These are phyloP conservation scores for Ilyonectria mors-panacis DNA, from an alignment of 2,329 filamentous ascomycete genomes.

Conservation along the genomic window DNA sequence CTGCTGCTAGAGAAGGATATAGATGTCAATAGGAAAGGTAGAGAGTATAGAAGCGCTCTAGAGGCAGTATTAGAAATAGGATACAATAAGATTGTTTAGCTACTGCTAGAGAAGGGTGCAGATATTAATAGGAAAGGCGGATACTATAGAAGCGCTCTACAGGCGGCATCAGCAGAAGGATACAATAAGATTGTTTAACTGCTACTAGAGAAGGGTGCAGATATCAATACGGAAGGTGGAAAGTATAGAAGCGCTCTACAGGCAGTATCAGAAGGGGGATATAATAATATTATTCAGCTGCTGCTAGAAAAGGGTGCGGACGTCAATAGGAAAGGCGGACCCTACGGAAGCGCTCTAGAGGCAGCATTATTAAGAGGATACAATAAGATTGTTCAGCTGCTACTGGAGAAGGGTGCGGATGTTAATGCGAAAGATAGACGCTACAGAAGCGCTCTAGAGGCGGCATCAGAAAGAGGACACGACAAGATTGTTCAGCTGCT, in stretches of 20 bases:
- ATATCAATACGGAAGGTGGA: neutral
- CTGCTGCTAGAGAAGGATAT: neutral
- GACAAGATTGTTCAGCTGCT: too few species aligned
- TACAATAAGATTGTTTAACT: too few species aligned
- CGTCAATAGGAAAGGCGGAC: neutral
- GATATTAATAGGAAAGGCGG: neutral
- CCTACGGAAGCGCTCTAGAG: constrained; percentile 4
- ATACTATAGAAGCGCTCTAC: constrained; percentile 3
- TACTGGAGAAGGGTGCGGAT: neutral
- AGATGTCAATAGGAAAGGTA: neutral
- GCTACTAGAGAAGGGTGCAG: too few species aligned
- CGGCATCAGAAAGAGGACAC: neutral
- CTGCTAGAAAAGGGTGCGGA: too few species aligned
- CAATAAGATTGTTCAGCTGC: too few species aligned
- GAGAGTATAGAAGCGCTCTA: neutral
- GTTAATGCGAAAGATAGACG: neutral
- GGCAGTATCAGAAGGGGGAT: neutral
- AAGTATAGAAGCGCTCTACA: neutral
- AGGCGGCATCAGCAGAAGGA: neutral
- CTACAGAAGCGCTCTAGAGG: neutral
- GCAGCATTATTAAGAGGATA: neutral
- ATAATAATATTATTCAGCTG: too few species aligned
- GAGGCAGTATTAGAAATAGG: neutral
- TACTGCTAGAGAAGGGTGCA: too few species aligned
- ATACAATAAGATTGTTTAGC: too few species aligned